A percentile compares a stretch with the other conserved stretches of the same genome.
Conservation (phyloP, 2,329 filamentous ascomycete species). For the Zymoseptoria brevis region DNA sequence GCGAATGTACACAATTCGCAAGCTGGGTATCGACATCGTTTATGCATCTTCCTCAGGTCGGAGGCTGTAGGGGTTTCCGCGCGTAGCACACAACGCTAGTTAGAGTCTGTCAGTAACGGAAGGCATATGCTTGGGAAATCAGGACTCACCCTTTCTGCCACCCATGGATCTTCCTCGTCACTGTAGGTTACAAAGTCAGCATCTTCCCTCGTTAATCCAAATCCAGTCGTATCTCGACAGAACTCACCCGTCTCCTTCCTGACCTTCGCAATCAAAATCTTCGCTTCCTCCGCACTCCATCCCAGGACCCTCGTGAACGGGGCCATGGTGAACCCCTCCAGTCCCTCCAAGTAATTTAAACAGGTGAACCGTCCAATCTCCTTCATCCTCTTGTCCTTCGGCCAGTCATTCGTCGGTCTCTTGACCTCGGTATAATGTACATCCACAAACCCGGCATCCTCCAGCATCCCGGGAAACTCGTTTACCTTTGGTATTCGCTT, state of each 20-base stretch:
- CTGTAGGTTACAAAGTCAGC: neutral
- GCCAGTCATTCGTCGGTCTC: conserved; percentile 23
- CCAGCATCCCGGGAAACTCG: conserved; percentile 12
- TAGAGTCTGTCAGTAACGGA: neutral
- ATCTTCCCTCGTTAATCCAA: neutral
- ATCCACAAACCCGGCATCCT: conserved; percentile 22
- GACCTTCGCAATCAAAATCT: conserved; percentile 38
- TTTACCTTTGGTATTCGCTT: conserved; percentile 9
- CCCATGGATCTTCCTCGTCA: conserved; percentile 14
- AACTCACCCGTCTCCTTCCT: conserved; percentile 28
- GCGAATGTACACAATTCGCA: no score
- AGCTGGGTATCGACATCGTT: neutral
- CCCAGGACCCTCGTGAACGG: conserved; percentile 36
- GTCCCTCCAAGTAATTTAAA: conserved; percentile 29
- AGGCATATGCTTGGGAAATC: neutral
- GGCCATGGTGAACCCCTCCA: conserved; percentile 38
- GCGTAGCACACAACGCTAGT: conserved; percentile 7
- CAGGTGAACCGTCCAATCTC: conserved; percentile 21
- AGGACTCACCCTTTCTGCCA: conserved; percentile 16
- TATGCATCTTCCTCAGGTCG: neutral
- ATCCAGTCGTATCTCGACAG: neutral
- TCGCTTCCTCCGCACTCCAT: conserved; percentile 39
- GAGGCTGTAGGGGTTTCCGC: conserved; percentile 2
- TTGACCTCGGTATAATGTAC: conserved; percentile 19
- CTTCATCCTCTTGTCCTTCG: conserved; percentile 23